Evolutionary conservation across 495 filamentous ascomycete species (phyloP).

Genomic region (Xylaria cubensis): DNA sequence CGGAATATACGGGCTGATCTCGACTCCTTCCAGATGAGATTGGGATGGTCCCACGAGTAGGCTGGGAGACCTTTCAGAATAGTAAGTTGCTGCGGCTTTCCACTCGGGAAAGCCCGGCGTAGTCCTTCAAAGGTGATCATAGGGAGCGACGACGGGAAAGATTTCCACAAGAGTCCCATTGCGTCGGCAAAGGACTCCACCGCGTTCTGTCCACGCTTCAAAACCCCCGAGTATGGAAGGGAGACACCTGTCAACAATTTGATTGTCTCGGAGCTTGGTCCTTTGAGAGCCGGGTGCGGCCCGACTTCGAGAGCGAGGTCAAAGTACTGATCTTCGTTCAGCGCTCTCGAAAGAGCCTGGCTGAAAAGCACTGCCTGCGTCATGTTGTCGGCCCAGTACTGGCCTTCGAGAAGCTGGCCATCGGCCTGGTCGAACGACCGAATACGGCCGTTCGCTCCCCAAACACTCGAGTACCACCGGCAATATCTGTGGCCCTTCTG

Average conservation of each 20-base stretch:
- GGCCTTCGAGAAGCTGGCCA: conserved; percentile 21
- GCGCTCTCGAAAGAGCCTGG: conserved; percentile 45
- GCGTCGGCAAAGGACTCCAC: not conserved
- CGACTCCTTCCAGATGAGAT: conserved; percentile 48
- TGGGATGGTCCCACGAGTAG: conserved; percentile 57
- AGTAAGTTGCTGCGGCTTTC: not conserved
- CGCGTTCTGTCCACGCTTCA: conserved; percentile 10
- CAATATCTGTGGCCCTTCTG: conserved; percentile 33
- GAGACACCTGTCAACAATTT: conserved; percentile 14
- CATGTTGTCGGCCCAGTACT: conserved; percentile 57
- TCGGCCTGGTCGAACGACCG: conserved; percentile 32
- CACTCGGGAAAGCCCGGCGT: not conserved
- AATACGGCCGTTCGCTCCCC: conserved; percentile 13
- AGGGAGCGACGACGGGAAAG: not conserved
- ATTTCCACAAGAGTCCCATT: conserved; percentile 18
- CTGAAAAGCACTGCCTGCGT: conserved; percentile 50
- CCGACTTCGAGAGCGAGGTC: conserved; percentile 45
- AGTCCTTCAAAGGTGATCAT: conserved; percentile 23
- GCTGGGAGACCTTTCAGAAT: conserved; percentile 48
- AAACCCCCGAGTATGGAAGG: conserved; percentile 35
- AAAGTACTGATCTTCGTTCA: conserved; percentile 12
- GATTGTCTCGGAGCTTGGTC: conserved; percentile 32
- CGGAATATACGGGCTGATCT: conserved; percentile 39
- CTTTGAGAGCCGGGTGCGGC: conserved; percentile 51
- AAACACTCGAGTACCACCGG: conserved; percentile 35